A percentile compares a stretch with the other conserved stretches of the same genome.
phyloP scores from a whole-genome alignment of 2,329 filamentous ascomycete species.

The Colletotrichum sojae region DNA sequence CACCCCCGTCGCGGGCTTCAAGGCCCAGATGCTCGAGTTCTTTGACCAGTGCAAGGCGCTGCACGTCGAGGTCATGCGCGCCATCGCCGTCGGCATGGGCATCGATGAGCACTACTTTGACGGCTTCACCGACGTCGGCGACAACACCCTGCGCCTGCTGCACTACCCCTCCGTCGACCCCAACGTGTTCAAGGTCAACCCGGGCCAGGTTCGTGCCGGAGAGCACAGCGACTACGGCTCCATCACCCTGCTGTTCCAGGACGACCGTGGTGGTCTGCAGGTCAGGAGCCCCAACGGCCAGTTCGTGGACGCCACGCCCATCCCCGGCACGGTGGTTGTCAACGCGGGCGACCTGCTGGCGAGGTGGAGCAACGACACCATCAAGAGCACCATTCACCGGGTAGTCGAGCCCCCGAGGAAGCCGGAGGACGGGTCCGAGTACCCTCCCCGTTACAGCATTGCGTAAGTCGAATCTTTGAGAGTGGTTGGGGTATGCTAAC shows the following conservation, averaged over 20 bases:
- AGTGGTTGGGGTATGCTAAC: neutral
- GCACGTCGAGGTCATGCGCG: slow-evolving; percentile 85
- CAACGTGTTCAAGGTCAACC: slow-evolving; percentile 75
- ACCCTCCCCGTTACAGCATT: slow-evolving; percentile 87
- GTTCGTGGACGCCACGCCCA: slow-evolving; percentile 88
- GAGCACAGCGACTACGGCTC: slow-evolving; percentile 80
- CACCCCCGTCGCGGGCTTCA: slow-evolving; percentile 70
- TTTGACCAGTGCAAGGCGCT: slow-evolving; percentile 80
- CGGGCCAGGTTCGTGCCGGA: slow-evolving; percentile 81
- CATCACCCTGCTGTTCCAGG: slow-evolving; percentile 75
- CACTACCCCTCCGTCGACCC: slow-evolving; percentile 81
- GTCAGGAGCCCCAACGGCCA: slow-evolving; percentile 79
- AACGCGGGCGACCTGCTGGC: slow-evolving; percentile 91
- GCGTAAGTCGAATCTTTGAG: slow-evolving; percentile 67
- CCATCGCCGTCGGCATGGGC: slow-evolving; percentile 86
- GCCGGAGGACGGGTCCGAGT: slow-evolving; percentile 64
- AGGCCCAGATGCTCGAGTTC: slow-evolving; percentile 80
- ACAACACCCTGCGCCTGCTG: slow-evolving; percentile 80
- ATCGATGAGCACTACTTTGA: slow-evolving; percentile 83
- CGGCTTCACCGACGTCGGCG: slow-evolving; percentile 75
- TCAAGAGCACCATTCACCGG: slow-evolving; percentile 90
- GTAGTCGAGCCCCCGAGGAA: slow-evolving; percentile 86
- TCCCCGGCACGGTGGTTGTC: slow-evolving; percentile 85
- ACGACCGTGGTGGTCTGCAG: slow-evolving; percentile 68
- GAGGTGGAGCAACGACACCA: slow-evolving; percentile 91